phyloP scores from a whole-genome alignment of 768 basidiomycete genomes.

The Kwoniella dejecticola region DNA sequence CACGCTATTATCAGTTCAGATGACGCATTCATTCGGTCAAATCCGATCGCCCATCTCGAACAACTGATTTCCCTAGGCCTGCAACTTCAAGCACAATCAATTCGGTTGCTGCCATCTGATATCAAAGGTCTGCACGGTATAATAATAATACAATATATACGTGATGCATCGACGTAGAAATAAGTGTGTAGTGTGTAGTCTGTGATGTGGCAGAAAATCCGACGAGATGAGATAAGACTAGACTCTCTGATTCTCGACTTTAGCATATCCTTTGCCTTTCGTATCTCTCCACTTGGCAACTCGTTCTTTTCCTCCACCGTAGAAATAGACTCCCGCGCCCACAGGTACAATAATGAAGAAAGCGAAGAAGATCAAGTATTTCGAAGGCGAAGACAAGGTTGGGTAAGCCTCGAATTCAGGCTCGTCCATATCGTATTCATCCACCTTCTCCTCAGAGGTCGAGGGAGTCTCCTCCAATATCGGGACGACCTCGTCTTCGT shows the following conservation, averaged over 20 bases:
- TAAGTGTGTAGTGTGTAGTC: too few relatives aligned
- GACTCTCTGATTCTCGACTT: too few relatives aligned
- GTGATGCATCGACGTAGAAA: too few relatives aligned
- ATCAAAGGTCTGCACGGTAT: too few relatives aligned
- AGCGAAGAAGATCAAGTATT: slow-evolving; percentile 53
- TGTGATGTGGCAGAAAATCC: too few relatives aligned
- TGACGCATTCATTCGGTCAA: slow-evolving; percentile 6
- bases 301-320: slow-evolving; percentile 40
- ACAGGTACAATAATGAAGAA: slow-evolving; percentile 60
- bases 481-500: slow-evolving; percentile 18
- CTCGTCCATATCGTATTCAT: slow-evolving; percentile 19
- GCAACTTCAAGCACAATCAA: too few relatives aligned
- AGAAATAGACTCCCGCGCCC: slow-evolving; percentile 39
- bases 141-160: too few relatives aligned
- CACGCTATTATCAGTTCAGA: slow-evolving; percentile 1
- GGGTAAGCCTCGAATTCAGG: slow-evolving; percentile 22
- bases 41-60: neutral
- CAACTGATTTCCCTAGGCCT: neutral
- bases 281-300: too few relatives aligned
- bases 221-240: too few relatives aligned
- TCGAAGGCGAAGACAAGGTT: slow-evolving; percentile 38
- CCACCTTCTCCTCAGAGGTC: neutral
- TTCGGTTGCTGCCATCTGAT: too few relatives aligned
- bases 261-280: too few relatives aligned
- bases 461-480: slow-evolving; percentile 43